Percentiles rank a stretch among this genome's conserved stretches.
Evolutionary conservation across 106 monocot species (phyloP).

Genomic region (Vanilla planifolia): DNA sequence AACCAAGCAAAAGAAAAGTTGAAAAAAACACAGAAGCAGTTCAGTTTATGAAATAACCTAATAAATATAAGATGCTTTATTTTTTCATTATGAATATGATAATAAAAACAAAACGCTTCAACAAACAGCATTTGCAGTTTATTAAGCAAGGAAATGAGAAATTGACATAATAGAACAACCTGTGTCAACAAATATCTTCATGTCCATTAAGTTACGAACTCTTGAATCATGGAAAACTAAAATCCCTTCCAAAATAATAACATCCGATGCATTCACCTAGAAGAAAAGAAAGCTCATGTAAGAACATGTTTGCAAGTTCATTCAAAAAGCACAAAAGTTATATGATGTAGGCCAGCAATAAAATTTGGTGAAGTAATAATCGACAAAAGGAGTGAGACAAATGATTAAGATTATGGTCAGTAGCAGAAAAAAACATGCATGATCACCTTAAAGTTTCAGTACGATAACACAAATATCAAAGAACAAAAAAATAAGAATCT

Average conservation of each 20-base stretch:
- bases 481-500: too few relatives aligned
- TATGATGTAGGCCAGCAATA: background rate
- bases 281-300: background rate
- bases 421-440: background rate
- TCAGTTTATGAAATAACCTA: too few relatives aligned
- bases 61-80: too few relatives aligned
- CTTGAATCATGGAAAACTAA: constrained; percentile 87
- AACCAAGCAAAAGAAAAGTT: too few relatives aligned
- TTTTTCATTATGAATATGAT: too few relatives aligned
- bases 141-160: background rate
- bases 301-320: background rate
- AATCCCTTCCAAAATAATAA: constrained; percentile 98
- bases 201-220: constrained; percentile 93
- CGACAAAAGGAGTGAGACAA: background rate
- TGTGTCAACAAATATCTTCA: constrained; percentile 98
- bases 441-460: background rate
- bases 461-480: too few relatives aligned
- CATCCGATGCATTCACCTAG: constrained; percentile 95
- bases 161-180: constrained; percentile 28
- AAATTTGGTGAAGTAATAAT: background rate
- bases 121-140: too few relatives aligned
- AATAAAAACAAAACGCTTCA: too few relatives aligned
- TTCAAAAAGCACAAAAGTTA: background rate
- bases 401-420: background rate
- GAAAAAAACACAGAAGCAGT: too few relatives aligned